A percentile compares a stretch with the other conserved stretches of the same genome.
phyloP scores from a whole-genome alignment of 208 protist species.

The Crithidia mellificae region DNA sequence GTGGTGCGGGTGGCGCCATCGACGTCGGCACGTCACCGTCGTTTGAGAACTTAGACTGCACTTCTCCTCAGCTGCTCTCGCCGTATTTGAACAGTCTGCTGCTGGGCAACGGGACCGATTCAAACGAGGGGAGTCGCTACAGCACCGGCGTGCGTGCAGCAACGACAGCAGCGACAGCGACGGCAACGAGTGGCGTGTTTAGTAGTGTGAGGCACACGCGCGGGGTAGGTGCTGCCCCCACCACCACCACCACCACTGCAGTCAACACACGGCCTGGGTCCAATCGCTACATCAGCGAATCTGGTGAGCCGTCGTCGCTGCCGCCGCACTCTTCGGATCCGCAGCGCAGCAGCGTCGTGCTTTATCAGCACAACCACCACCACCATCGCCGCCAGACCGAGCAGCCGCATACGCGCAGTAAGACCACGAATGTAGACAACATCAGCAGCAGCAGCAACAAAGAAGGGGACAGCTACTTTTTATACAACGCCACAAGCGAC shows the following conservation, averaged over 20 bases:
- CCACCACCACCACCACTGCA: no score
- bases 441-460: slow-evolving; percentile 1
- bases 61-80: slow-evolving; percentile 8
- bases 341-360: no score
- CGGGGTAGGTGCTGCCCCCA: no score
- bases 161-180: neutral
- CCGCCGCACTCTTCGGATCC: no score
- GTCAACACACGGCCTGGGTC: no score
- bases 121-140: neutral
- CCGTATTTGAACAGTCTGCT: slow-evolving; percentile 10
- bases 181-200: neutral
- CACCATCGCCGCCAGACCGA: neutral
- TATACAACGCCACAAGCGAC: slow-evolving; percentile 1
- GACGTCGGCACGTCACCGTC: neutral
- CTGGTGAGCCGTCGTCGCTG: no score
- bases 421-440: neutral
- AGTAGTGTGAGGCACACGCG: no score
- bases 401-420: neutral
- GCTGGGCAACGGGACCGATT: neutral
- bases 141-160: neutral
- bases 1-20: neutral
- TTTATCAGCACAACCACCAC: neutral
- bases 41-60: neutral
- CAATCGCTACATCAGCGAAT: no score
- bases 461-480: neutral